Percentiles rank a stretch among this genome's conserved stretches.
phyloP scores from a whole-genome alignment of 352 stramenopile genomes.

The Phytophthora ohioensis region DNA sequence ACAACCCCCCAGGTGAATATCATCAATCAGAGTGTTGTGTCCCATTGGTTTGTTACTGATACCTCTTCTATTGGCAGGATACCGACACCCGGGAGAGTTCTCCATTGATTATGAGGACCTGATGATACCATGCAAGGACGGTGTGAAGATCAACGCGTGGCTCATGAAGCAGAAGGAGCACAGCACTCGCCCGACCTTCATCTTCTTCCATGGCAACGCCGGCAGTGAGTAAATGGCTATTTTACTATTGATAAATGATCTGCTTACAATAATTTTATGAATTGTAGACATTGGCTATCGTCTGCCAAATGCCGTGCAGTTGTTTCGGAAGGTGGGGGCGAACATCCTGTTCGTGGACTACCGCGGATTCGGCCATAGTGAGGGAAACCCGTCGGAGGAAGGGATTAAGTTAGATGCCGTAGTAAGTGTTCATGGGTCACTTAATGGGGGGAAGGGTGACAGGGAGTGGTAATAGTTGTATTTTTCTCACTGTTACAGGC shows the following conservation, averaged over 20 bases:
- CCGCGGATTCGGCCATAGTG: slow-evolving; percentile 93
- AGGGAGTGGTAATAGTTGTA: slow-evolving; percentile 1
- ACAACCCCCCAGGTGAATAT: slow-evolving; percentile 73
- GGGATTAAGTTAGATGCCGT: slow-evolving; percentile 94
- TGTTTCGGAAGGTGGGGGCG: slow-evolving; percentile 87
- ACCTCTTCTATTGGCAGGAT: slow-evolving; percentile 53
- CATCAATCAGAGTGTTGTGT: neutral
- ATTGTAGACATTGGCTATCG: slow-evolving; percentile 92
- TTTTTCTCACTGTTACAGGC: slow-evolving; percentile 47
- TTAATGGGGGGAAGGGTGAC: neutral
- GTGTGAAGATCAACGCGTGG: slow-evolving; percentile 92
- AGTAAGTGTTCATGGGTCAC: slow-evolving; percentile 25
- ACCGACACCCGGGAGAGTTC: slow-evolving; percentile 88
- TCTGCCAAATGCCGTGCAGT: slow-evolving; percentile 92
- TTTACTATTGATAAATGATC: neutral
- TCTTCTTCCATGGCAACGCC: slow-evolving; percentile 97
- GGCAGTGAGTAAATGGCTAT: slow-evolving; percentile 65
- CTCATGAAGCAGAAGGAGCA: slow-evolving; percentile 89
- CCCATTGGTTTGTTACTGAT: slow-evolving; percentile 7
- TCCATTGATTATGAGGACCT: slow-evolving; percentile 92
- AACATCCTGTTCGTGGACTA: slow-evolving; percentile 97
- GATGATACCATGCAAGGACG: slow-evolving; percentile 86
- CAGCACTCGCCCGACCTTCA: slow-evolving; percentile 77
- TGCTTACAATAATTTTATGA: neutral
- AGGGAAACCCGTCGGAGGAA: slow-evolving; percentile 86